Conservation (phyloP, 257 asterid genomes). For the Jasminum sambac region DNA sequence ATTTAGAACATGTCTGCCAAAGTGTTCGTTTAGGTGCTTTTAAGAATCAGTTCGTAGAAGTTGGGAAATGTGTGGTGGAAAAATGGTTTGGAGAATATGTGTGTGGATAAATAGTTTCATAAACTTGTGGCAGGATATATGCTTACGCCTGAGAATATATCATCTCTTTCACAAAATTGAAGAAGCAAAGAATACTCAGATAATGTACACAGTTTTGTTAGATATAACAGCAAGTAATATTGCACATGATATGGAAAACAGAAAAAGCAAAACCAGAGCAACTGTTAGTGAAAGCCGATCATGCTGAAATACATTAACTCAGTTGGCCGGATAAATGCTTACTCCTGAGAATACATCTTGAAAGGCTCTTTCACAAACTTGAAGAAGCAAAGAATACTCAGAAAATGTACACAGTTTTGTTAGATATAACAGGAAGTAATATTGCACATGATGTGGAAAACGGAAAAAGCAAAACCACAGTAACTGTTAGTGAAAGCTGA, state of each 20-base stretch:
- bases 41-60: no score
- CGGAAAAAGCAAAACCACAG: not conserved
- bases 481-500: not conserved
- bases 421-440: not conserved
- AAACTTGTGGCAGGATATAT: no score
- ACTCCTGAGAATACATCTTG: not conserved
- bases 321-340: not conserved
- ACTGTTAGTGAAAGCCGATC: not conserved
- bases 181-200: not conserved
- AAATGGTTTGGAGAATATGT: no score
- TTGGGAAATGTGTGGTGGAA: no score
- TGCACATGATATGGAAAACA: not conserved
- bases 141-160: not conserved
- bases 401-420: not conserved
- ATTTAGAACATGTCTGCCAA: not conserved
- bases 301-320: no score
- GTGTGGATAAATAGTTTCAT: no score
- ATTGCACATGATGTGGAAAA: not conserved
- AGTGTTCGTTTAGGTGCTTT: no score
- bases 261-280: not conserved
- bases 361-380: conserved; percentile 8
- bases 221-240: not conserved
- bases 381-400: not conserved
- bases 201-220: not conserved
- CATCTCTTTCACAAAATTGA: conserved; percentile 1